phyloP scores from a whole-genome alignment of 768 basidiomycete species.

The Boletus subparvulus region DNA sequence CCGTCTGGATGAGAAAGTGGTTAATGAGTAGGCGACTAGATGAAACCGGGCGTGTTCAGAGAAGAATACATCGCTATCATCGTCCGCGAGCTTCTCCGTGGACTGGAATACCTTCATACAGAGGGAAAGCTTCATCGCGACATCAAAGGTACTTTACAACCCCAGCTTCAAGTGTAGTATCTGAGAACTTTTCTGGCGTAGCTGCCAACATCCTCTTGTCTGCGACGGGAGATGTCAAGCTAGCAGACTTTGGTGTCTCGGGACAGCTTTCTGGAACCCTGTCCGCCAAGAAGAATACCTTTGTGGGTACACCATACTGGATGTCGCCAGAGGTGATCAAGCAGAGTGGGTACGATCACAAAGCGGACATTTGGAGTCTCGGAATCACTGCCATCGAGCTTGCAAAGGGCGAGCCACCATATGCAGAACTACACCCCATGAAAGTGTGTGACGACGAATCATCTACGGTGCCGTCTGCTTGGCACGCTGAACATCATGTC shows the following conservation, averaged over 20 bases:
- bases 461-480: neutral
- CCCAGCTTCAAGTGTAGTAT: too few species aligned
- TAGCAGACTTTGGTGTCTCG: conserved; percentile 98
- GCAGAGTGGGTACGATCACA: conserved; percentile 98
- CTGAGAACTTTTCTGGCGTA: conserved; percentile 29
- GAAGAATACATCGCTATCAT: conserved; percentile 99
- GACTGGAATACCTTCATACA: conserved; percentile 91
- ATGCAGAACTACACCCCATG: conserved; percentile 98
- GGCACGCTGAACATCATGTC: neutral
- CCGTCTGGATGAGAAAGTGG: neutral
- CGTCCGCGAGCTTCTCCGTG: conserved; percentile 84
- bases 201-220: conserved; percentile 94
- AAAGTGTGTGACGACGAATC: conserved; percentile 56
- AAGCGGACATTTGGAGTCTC: conserved; percentile 98
- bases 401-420: conserved; percentile 96
- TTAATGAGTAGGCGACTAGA: conserved; percentile 47
- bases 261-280: conserved; percentile 93
- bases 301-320: conserved; percentile 98
- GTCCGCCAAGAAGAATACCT: conserved; percentile 96
- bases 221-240: conserved; percentile 91
- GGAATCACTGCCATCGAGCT: conserved; percentile 98
- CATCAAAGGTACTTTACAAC: conserved; percentile 77
- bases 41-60: conserved; percentile 97
- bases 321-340: conserved; percentile 99
- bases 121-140: conserved; percentile 99